Conservation (phyloP, 331 rosid species). For the Quercus tomentella region DNA sequence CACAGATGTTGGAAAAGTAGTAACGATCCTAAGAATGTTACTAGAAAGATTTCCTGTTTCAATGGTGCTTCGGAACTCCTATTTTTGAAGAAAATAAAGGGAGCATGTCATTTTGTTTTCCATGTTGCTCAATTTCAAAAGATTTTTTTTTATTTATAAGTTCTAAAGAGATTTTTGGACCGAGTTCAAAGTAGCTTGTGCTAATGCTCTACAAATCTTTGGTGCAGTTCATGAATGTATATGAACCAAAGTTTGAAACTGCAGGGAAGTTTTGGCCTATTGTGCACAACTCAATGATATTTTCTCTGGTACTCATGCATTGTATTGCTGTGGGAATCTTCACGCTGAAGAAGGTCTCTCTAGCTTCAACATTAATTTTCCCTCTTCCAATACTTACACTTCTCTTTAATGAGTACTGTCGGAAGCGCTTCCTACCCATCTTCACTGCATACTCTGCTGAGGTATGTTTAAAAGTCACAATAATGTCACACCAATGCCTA, state of each 20-base stretch:
- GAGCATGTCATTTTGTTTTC: neutral
- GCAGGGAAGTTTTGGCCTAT: constrained; percentile 95
- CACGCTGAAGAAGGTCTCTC: constrained; percentile 59
- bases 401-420: constrained; percentile 88
- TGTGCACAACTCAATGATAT: constrained; percentile 75
- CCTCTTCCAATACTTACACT: constrained; percentile 89
- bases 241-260: constrained; percentile 69
- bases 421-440: constrained; percentile 87
- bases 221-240: constrained; percentile 80
- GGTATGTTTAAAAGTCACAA: constrained; percentile 40
- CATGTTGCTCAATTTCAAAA: neutral
- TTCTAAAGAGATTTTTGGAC: neutral
- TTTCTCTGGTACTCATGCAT: constrained; percentile 92
- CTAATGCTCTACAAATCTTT: constrained; percentile 23
- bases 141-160: neutral
- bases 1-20: neutral
- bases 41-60: neutral
- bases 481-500: neutral
- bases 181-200: neutral
- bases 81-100: neutral
- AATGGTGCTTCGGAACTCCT: neutral
- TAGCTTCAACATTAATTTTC: constrained; percentile 48
- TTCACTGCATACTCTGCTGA: constrained; percentile 75
- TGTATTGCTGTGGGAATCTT: constrained; percentile 91
- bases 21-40: neutral